Conservation (phyloP, 208 protist genomes). For the Leishmania martiniquensis region DNA sequence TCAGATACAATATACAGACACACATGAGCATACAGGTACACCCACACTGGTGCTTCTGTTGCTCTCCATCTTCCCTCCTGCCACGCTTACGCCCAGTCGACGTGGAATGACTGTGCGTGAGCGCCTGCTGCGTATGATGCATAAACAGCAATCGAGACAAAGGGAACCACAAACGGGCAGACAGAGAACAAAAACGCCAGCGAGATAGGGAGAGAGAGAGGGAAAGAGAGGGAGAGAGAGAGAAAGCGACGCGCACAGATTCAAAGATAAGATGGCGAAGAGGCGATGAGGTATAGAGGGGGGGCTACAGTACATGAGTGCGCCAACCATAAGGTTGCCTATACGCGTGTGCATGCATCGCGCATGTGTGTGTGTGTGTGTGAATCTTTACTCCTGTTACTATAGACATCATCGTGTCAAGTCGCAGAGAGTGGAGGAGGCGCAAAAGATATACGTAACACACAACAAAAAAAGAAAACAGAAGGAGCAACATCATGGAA, state of each 20-base stretch:
- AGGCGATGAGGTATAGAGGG: not conserved
- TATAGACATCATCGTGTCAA: not conserved
- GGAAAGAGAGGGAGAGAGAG: not conserved
- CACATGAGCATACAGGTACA: not conserved
- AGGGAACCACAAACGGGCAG: no score
- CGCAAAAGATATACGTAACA: not conserved
- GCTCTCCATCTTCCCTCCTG: not conserved
- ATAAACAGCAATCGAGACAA: no score
- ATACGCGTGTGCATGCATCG: no score
- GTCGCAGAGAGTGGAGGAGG: not conserved
- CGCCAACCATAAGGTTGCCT: no score
- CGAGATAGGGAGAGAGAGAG: no score
- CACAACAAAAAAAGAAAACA: not conserved
- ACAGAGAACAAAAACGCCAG: not conserved
- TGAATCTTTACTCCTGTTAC: not conserved
- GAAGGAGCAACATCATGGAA: not conserved
- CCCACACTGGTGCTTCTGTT: no score
- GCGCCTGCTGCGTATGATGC: no score
- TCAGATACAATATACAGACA: not conserved
- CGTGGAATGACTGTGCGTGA: not conserved
- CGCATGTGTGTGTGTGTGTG: slow-evolving; percentile 5
- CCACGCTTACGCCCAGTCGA: no score
- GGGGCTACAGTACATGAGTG: not conserved
- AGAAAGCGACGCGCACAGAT: slow-evolving; percentile 4
- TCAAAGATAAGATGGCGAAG: slow-evolving; percentile 2